Evolutionary conservation across 257 asterid species (phyloP), one percentile per base, ranked within the genome.

Genomic region (Galeopsis tetrahit): DNA sequence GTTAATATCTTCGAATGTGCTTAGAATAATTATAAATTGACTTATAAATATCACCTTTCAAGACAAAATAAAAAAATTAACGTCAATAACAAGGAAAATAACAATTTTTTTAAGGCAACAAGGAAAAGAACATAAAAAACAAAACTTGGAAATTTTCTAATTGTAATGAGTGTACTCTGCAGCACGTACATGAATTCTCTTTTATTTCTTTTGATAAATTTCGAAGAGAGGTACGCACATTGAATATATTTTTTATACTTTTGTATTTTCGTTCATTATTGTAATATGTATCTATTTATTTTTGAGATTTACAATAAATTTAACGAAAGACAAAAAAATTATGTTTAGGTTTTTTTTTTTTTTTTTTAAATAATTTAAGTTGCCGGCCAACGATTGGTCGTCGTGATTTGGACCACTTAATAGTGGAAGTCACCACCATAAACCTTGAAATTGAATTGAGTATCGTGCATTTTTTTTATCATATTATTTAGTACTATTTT

Each of bases 381-480:
- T 38, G 52, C 74, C 66, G 74, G 66, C 74, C 55, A 7, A 57
- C 32, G 40, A 39, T 40, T 28, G 46, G 58, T 57, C 34, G 14
- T 69, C 21, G 33, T 40, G 10, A 1, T 57, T 40, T 70, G 67
- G 75, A 70, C 67, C 67, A 70, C 66, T 2, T 5, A 55, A 42
- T 70, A 57, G 17, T 40, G 31, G 31, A 28, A 57, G 15, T 14
- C 63, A 31, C 39, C 31, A 21, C 63, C 38, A 56, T 56, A 56
- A 53, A 53, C 7, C 13, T 56, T 56, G n/a, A 56, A 21, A 57
- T 31, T 56, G 35, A 28, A 57, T 7, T 9, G 5, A 7, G 7
- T 10, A 31, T 55, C 39, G 11, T 56, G 31, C 8, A 66, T 42
- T 3, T 36, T 17, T 9, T 64, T 35, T n/a, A 13, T 48, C n/a